A percentile compares a stretch with the other conserved stretches of the same genome.
These are phyloP conservation scores for Cystobasidium pallidum DNA, from an alignment of 1,284 basidiomycete species.

Conservation along the genomic window DNA sequence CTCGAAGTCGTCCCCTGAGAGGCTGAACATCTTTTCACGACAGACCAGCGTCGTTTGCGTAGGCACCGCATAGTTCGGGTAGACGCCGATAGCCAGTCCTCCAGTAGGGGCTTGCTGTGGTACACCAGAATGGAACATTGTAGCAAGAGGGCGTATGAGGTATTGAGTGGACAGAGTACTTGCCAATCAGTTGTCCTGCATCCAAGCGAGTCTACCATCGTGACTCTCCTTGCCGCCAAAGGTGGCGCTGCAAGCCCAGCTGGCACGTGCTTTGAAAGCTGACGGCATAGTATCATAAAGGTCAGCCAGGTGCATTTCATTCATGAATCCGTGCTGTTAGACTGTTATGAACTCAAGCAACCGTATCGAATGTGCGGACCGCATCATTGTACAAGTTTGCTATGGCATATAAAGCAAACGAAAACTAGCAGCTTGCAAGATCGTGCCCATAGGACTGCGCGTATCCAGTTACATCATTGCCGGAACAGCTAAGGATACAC, in stretches of 20 bases:
- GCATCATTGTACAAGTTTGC: too few relatives aligned
- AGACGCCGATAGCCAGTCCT: constrained; percentile 51
- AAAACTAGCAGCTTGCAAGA: too few relatives aligned
- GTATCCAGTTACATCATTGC: neutral
- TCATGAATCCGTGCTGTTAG: too few relatives aligned
- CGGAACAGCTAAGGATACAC: neutral
- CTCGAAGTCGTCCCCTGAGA: constrained; percentile 52
- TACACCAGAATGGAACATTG: constrained; percentile 1
- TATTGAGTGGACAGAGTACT: too few relatives aligned
- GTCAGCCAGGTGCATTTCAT: too few relatives aligned
- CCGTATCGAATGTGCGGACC: too few relatives aligned
- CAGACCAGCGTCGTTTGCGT: constrained; percentile 55
- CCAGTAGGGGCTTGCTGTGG: neutral
- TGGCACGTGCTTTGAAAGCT: neutral
- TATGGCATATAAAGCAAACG: too few relatives aligned
- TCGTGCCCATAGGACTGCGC: too few relatives aligned
- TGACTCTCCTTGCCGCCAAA: neutral
- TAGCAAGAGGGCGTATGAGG: neutral
- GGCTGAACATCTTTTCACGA: constrained; percentile 56
- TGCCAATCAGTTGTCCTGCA: too few relatives aligned
- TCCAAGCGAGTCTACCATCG: too few relatives aligned
- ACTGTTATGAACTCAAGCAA: too few relatives aligned
- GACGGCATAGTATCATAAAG: too few relatives aligned
- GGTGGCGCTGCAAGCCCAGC: neutral
- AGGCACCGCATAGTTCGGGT: constrained; percentile 51